Percentiles rank a stretch among this genome's conserved stretches.
Conservation (phyloP, 306 rosid species). For the Erythrophleum fordii region DNA sequence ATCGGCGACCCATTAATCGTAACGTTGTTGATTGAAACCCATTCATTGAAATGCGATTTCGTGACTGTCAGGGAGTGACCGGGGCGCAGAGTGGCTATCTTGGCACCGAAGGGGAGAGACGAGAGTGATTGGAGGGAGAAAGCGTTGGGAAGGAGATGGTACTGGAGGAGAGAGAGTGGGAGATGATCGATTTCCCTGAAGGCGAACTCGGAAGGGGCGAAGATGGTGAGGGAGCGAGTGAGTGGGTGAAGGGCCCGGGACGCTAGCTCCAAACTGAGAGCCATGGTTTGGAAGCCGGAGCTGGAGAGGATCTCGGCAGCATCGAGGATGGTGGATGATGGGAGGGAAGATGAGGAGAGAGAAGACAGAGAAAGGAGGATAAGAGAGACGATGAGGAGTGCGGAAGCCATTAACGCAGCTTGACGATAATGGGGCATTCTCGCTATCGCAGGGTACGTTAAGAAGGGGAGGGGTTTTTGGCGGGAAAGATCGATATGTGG, state of each 20-base stretch:
- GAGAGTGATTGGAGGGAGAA: slow-evolving; percentile 52
- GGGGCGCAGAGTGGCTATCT: slow-evolving; percentile 52
- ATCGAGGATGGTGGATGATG: slow-evolving; percentile 48
- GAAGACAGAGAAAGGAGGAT: slow-evolving; percentile 34
- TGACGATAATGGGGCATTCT: background rate
- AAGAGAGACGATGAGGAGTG: slow-evolving; percentile 30
- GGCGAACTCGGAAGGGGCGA: slow-evolving; percentile 52
- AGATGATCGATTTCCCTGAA: slow-evolving; percentile 45
- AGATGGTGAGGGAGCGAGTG: slow-evolving; percentile 51
- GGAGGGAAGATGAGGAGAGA: slow-evolving; percentile 38
- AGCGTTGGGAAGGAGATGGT: slow-evolving; percentile 60
- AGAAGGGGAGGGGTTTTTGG: background rate
- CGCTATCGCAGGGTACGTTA: background rate
- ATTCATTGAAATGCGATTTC: background rate
- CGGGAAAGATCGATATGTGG: background rate
- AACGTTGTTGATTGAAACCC: slow-evolving; percentile 60
- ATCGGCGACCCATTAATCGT: slow-evolving; percentile 47
- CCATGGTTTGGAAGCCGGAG: slow-evolving; percentile 62
- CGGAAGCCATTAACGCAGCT: slow-evolving; percentile 49
- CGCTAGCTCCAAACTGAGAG: slow-evolving; percentile 57
- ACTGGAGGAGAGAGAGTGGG: slow-evolving; percentile 54
- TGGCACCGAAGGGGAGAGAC: slow-evolving; percentile 65
- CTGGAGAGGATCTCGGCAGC: slow-evolving; percentile 64
- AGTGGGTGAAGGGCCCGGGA: slow-evolving; percentile 42
- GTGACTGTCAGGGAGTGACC: slow-evolving; percentile 52